Percentiles rank a stretch among this genome's conserved stretches.
phyloP scores from a whole-genome alignment of 768 basidiomycete species.

The Trametes meyenii region DNA sequence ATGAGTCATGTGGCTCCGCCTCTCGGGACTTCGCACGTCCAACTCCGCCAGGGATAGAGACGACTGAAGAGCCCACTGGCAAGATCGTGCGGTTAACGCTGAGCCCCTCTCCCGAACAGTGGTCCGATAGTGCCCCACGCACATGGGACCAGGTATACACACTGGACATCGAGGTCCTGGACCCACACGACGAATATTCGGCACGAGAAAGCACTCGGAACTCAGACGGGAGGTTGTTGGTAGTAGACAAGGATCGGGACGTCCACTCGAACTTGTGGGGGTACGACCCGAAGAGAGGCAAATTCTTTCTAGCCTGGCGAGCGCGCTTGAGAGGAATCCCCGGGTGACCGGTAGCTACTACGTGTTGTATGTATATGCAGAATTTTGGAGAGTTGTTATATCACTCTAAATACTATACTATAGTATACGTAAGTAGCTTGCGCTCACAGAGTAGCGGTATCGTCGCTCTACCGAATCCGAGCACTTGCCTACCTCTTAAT shows the following conservation, averaged over 20 bases:
- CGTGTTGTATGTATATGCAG: background rate
- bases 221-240: background rate
- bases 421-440: no score
- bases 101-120: background rate
- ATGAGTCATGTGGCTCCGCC: background rate
- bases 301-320: background rate
- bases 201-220: background rate
- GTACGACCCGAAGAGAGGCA: background rate
- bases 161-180: background rate
- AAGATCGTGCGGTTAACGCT: background rate
- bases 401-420: background rate
- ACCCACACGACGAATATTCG: background rate
- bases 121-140: background rate
- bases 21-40: background rate
- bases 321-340: background rate
- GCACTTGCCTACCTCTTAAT: no score
- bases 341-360: background rate
- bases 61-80: background rate
- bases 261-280: background rate
- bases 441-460: no score
- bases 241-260: background rate
- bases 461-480: no score
- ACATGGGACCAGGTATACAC: background rate
- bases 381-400: background rate
- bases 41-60: background rate